These are phyloP conservation scores for Agarophyton chilense DNA, from an alignment of 23 red algal genomes.

Conservation along the genomic window DNA sequence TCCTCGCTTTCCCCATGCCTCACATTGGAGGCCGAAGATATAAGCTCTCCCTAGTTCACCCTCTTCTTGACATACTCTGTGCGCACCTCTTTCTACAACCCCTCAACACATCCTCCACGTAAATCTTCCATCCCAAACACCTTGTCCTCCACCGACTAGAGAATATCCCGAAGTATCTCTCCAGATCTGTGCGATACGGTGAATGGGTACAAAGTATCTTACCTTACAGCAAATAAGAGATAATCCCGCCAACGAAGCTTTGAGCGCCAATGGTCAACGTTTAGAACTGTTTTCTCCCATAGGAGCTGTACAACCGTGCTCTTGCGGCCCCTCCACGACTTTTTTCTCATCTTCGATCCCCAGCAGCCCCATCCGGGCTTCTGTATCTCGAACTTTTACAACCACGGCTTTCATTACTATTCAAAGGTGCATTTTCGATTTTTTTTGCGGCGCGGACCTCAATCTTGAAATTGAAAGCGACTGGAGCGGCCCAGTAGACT, in stretches of 20 bases:
- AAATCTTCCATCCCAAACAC: not conserved
- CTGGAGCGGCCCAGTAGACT: not conserved
- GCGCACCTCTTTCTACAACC: not conserved
- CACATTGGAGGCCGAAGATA: too few species aligned
- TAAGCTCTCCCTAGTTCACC: too few species aligned
- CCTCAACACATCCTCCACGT: not conserved
- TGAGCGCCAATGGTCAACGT: not conserved
- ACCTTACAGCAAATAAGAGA: not conserved
- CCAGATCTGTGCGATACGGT: not conserved
- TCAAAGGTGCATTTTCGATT: not conserved
- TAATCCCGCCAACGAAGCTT: not conserved
- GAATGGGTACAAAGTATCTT: constrained; percentile 1
- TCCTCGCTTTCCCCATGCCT: too few species aligned
- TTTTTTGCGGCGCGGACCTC: not conserved
- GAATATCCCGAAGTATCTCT: too few species aligned
- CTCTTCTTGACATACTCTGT: constrained; percentile 1
- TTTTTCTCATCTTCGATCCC: not conserved
- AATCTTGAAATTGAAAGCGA: not conserved
- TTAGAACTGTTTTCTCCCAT: not conserved
- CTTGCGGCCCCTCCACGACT: not conserved
- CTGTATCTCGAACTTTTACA: not conserved
- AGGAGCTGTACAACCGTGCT: not conserved
- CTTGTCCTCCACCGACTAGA: too few species aligned
- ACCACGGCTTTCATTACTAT: too few species aligned
- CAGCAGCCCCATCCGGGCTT: not conserved